phyloP scores from a whole-genome alignment of 1,139 yeast genomes.

The Protomyces pachydermus region DNA sequence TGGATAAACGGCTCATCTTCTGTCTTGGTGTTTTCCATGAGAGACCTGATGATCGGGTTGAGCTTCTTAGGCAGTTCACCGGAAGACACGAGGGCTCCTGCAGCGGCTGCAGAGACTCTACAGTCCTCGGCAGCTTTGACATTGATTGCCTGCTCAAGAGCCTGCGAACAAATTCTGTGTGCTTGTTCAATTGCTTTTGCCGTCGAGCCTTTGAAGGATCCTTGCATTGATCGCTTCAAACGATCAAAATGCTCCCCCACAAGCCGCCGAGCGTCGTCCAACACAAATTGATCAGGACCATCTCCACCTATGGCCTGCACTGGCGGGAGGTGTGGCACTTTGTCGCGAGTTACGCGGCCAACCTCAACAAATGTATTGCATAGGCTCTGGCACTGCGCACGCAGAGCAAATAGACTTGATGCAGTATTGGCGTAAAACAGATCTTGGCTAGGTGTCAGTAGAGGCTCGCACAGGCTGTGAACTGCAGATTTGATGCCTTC shows the following conservation, averaged over 20 bases:
- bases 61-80: constrained; percentile 69
- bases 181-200: constrained; percentile 77
- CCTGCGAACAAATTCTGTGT: constrained; percentile 57
- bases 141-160: constrained; percentile 65
- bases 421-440: constrained; percentile 66
- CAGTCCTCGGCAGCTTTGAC: constrained; percentile 53
- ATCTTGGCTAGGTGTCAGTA: constrained; percentile 42
- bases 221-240: constrained; percentile 58
- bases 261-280: constrained; percentile 70
- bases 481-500: constrained; percentile 42
- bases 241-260: constrained; percentile 62
- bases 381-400: constrained; percentile 82
- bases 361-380: constrained; percentile 69
- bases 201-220: constrained; percentile 67
- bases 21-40: constrained; percentile 87
- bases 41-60: constrained; percentile 79
- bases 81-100: constrained; percentile 64
- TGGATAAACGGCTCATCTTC: constrained; percentile 69
- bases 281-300: constrained; percentile 77
- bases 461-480: constrained; percentile 44
- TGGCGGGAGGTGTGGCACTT: constrained; percentile 77
- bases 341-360: constrained; percentile 69
- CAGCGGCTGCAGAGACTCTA: constrained; percentile 66
- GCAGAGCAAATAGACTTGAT: constrained; percentile 75
- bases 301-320: constrained; percentile 92